Evolutionary conservation across 1,284 basidiomycete species (phyloP).

Genomic region (Blastosporella zonata): DNA sequence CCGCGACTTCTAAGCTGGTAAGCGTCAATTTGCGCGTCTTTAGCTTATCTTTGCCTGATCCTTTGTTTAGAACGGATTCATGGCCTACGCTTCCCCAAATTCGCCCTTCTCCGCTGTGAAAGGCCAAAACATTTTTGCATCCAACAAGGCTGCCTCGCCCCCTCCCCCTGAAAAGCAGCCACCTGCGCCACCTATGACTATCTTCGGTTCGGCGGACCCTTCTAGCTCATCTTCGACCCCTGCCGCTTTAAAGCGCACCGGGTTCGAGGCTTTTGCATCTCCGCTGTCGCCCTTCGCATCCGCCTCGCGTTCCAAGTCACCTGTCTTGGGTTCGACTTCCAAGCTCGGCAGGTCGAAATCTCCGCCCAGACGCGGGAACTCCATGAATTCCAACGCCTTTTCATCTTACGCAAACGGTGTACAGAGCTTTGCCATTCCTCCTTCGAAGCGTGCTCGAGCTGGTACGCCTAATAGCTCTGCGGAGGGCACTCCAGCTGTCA

Average conservation of each 20-base stretch:
- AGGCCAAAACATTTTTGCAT: conserved; percentile 60
- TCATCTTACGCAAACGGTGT: conserved; percentile 54
- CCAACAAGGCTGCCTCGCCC: conserved; percentile 35
- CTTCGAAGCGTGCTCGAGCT: conserved; percentile 49
- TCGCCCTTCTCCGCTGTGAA: conserved; percentile 71
- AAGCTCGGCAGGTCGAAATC: conserved; percentile 48
- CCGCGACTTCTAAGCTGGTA: conserved; percentile 46
- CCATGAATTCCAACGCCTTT: conserved; percentile 50
- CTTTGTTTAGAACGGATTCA: conserved; percentile 49
- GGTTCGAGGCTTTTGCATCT: conserved; percentile 63
- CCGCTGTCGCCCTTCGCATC: conserved; percentile 59
- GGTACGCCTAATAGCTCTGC: conserved; percentile 45
- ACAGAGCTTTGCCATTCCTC: conserved; percentile 49
- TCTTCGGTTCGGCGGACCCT: conserved; percentile 27
- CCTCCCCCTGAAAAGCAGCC: conserved; percentile 24
- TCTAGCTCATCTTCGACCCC: conserved; percentile 29
- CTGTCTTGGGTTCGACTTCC: conserved; percentile 39
- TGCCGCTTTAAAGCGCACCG: conserved; percentile 45
- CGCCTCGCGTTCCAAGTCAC: conserved; percentile 48
- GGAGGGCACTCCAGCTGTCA: conserved; percentile 35
- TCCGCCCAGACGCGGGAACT: conserved; percentile 40
- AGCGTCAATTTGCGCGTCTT: conserved; percentile 23
- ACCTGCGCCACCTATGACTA: conserved; percentile 19
- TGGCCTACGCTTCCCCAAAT: conserved; percentile 66
- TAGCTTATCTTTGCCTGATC: conserved; percentile 13